Percentiles rank a stretch among this genome's conserved stretches.
phyloP scores from a whole-genome alignment of 768 basidiomycete species.

The Lactifluus volemus region DNA sequence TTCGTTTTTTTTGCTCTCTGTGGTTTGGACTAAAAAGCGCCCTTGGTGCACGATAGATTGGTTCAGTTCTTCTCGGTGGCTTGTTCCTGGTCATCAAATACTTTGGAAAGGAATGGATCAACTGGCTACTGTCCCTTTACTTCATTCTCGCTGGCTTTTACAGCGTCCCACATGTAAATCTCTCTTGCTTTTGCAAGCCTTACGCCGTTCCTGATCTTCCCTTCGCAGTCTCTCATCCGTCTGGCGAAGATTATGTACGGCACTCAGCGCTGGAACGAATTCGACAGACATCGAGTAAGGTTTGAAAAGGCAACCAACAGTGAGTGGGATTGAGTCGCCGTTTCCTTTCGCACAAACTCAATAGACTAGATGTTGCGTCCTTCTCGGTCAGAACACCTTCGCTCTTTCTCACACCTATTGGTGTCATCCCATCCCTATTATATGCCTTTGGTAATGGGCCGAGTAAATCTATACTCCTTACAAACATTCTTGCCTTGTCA shows the following conservation, averaged over 20 bases:
- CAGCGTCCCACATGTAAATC: conserved; percentile 59
- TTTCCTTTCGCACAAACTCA: neutral
- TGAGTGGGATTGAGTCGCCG: conserved; percentile 23
- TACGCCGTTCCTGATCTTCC: neutral
- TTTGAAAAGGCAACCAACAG: conserved; percentile 41
- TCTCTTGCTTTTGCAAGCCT: neutral
- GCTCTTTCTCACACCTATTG: conserved; percentile 46
- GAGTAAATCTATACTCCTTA: conserved; percentile 59
- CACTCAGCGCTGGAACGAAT: conserved; percentile 46
- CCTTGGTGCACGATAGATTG: conserved; percentile 37
- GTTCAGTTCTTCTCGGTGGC: conserved; percentile 58
- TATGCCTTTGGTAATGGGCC: conserved; percentile 39
- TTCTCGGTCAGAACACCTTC: conserved; percentile 53
- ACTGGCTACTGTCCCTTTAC: conserved; percentile 70
- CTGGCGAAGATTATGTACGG: conserved; percentile 44
- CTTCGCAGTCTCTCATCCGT: conserved; percentile 41
- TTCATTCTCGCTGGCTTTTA: conserved; percentile 58
- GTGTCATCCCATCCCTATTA: conserved; percentile 53
- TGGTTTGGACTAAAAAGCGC: neutral
- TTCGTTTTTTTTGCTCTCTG: neutral
- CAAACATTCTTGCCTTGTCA: conserved; percentile 65
- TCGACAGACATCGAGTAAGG: conserved; percentile 32
- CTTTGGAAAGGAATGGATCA: conserved; percentile 75
- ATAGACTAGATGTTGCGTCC: conserved; percentile 28
- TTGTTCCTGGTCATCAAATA: conserved; percentile 67